Evolutionary conservation across 192 early-diverging fungal genomes (phyloP).

Genomic region (Allomyces macrogynus): DNA sequence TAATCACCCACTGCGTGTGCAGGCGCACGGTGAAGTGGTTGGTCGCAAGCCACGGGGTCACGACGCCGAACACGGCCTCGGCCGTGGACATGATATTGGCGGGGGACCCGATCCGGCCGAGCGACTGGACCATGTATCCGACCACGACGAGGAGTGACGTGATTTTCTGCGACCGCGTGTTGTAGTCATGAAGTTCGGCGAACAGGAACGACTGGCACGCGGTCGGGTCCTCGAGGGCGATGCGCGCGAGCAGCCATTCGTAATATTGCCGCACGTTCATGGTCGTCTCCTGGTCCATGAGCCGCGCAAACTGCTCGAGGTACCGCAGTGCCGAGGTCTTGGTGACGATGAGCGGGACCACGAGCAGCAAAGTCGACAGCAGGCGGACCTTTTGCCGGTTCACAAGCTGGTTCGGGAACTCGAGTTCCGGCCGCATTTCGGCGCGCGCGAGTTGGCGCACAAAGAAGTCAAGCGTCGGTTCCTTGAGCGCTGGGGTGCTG

Average conservation of each 20-base stretch:
- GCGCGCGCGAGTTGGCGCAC: too few species aligned
- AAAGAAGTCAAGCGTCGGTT: too few species aligned
- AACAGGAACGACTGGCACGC: neutral
- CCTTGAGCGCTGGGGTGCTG: neutral
- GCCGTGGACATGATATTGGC: neutral
- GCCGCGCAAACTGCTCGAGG: neutral
- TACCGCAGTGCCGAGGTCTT: neutral
- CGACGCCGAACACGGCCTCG: neutral
- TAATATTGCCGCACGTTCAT: neutral
- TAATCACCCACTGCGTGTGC: constrained; percentile 2
- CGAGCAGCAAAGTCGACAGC: neutral
- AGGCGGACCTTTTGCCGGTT: neutral
- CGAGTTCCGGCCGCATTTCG: neutral
- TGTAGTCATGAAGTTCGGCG: neutral
- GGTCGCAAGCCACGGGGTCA: constrained; percentile 1
- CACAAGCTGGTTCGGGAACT: neutral
- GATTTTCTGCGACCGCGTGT: neutral
- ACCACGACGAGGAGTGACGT: neutral
- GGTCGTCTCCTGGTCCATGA: neutral
- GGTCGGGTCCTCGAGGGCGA: neutral
- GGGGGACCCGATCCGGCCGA: neutral
- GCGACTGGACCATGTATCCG: neutral
- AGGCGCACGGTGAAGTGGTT: constrained; percentile 5
- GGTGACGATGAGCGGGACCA: neutral
- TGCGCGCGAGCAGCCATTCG: neutral